These are phyloP conservation scores for Senna tora DNA, from an alignment of 306 rosid species.

Conservation along the genomic window DNA sequence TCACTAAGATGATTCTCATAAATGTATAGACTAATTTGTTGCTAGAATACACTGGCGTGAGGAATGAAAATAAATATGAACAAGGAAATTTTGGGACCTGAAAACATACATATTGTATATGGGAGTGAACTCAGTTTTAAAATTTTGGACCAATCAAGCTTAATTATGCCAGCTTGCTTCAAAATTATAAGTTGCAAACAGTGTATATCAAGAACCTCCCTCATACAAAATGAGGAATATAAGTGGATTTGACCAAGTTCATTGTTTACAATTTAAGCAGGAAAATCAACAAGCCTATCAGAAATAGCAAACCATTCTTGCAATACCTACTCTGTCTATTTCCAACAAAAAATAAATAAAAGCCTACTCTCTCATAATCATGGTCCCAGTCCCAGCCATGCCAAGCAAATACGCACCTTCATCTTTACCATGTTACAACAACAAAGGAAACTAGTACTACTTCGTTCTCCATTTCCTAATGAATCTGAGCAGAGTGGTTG, in stretches of 20 bases:
- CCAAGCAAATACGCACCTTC: not conserved
- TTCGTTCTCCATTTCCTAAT: slow-evolving; percentile 18
- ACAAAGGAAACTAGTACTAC: slow-evolving; percentile 16
- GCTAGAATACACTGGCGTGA: slow-evolving; percentile 4
- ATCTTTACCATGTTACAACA: not conserved
- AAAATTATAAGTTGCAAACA: too few species aligned
- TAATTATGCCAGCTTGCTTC: too few species aligned
- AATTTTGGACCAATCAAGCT: not conserved
- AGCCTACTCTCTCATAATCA: too few species aligned
- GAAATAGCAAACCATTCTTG: too few species aligned
- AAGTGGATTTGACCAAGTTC: too few species aligned
- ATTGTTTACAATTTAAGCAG: too few species aligned
- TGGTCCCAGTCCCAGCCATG: not conserved
- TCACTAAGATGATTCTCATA: slow-evolving; percentile 2
- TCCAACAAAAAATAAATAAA: too few species aligned
- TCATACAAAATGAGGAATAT: too few species aligned
- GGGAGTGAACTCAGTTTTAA: not conserved
- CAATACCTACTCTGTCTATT: too few species aligned
- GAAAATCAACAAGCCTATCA: too few species aligned
- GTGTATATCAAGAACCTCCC: too few species aligned
- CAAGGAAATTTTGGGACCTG: slow-evolving; percentile 13
- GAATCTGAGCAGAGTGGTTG: slow-evolving; percentile 10
- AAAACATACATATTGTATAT: not conserved
- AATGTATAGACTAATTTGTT: slow-evolving; percentile 12
- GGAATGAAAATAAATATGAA: slow-evolving; percentile 11